Conservation (phyloP, 495 filamentous ascomycete species). For the Achaetomiella virescens region DNA sequence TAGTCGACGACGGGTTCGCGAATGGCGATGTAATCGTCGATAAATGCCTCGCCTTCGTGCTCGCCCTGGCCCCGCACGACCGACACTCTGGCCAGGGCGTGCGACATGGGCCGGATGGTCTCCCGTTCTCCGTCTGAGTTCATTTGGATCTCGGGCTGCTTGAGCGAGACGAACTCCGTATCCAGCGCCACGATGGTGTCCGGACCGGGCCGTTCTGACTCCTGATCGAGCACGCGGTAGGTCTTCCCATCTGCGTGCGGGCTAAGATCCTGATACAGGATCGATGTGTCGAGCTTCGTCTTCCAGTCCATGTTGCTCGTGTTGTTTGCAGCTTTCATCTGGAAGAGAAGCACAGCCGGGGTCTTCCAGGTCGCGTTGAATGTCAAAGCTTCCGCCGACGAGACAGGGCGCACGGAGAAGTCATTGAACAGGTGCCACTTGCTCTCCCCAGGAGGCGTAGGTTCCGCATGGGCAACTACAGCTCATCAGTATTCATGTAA, state of each 20-base stretch:
- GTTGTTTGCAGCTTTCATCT: conserved; percentile 68
- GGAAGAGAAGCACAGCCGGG: conserved; percentile 79
- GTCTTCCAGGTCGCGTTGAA: conserved; percentile 89
- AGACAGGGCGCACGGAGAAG: conserved; percentile 80
- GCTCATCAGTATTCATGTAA: conserved; percentile 17
- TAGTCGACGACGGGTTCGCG: conserved; percentile 93
- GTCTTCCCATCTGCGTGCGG: conserved; percentile 37
- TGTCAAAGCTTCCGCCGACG: conserved; percentile 70
- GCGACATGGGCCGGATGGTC: conserved; percentile 75
- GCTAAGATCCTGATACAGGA: conserved; percentile 65
- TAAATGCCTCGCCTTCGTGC: conserved; percentile 75
- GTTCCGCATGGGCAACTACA: conserved; percentile 61
- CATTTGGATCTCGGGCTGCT: conserved; percentile 86
- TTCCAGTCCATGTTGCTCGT: conserved; percentile 81
- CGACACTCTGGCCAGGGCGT: conserved; percentile 81
- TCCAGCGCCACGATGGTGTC: conserved; percentile 82
- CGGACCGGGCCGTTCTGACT: conserved; percentile 58
- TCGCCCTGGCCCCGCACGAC: conserved; percentile 73
- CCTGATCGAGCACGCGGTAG: conserved; percentile 54
- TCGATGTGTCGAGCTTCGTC: conserved; percentile 66
- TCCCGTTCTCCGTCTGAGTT: conserved; percentile 84
- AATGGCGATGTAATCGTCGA: conserved; percentile 94
- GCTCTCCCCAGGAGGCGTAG: conserved; percentile 44
- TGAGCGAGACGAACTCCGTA: conserved; percentile 88
- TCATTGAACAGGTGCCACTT: conserved; percentile 97